These are phyloP conservation scores for Mycena epipterygia DNA, from an alignment of 768 basidiomycete genomes.

Conservation along the genomic window DNA sequence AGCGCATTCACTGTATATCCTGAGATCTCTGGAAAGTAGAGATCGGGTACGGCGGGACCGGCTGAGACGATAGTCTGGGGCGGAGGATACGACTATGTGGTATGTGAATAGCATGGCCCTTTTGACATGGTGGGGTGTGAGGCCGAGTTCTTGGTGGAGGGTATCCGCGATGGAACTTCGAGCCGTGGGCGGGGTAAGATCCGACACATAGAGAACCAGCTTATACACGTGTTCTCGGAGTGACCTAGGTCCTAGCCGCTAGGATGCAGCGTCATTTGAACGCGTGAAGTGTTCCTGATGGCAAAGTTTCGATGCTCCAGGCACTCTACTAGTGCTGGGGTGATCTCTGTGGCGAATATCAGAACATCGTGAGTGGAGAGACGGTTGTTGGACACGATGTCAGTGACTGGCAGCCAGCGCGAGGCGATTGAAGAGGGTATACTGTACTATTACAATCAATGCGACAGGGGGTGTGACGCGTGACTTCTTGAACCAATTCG, in stretches of 20 bases:
- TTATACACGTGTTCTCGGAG: background rate
- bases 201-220: background rate
- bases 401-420: background rate
- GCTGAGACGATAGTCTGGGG: constrained; percentile 38
- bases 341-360: background rate
- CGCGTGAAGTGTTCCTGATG: background rate
- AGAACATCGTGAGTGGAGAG: background rate
- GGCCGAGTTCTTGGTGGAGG: background rate
- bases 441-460: too few relatives aligned
- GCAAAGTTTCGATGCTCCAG: background rate
- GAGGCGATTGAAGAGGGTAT: background rate
- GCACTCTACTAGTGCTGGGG: background rate
- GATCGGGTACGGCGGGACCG: background rate
- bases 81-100: background rate
- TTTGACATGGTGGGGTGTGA: background rate
- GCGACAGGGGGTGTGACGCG: too few relatives aligned
- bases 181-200: background rate
- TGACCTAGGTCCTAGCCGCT: too few relatives aligned
- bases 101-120: background rate
- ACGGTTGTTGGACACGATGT: background rate
- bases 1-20: background rate
- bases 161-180: background rate
- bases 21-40: background rate
- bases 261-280: background rate
- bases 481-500: too few relatives aligned